Evolutionary conservation across 2,329 filamentous ascomycete species (phyloP).

Genomic region (Graphilbum ipis-grandicollis): DNA sequence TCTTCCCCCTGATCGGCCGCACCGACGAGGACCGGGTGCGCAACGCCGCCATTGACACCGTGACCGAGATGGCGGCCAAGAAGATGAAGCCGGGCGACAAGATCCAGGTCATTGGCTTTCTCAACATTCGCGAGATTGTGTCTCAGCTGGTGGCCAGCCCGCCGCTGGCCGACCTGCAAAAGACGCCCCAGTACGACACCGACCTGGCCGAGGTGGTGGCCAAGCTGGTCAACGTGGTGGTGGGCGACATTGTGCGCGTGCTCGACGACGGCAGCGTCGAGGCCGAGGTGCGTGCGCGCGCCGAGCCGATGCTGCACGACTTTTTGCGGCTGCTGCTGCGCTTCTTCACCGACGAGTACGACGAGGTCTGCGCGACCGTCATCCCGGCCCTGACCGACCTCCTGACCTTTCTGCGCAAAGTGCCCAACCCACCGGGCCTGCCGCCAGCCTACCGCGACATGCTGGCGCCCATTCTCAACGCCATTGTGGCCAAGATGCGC

Average conservation of each 20-base stretch:
- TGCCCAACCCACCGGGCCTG: conserved; percentile 55
- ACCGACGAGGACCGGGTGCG: conserved; percentile 62
- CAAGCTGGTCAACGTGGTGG: conserved; percentile 81
- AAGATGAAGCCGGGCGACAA: conserved; percentile 95
- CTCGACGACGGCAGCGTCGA: conserved; percentile 51
- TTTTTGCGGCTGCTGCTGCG: conserved; percentile 79
- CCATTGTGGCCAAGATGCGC: conserved; percentile 89
- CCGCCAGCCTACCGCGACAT: conserved; percentile 62
- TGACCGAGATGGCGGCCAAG: conserved; percentile 92
- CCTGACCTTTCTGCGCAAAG: conserved; percentile 74
- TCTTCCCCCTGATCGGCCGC: conserved; percentile 78
- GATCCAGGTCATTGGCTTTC: conserved; percentile 78
- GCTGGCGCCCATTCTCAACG: conserved; percentile 74
- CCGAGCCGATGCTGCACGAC: conserved; percentile 63
- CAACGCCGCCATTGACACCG: conserved; percentile 81
- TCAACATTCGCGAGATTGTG: conserved; percentile 75
- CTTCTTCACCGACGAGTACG: conserved; percentile 95
- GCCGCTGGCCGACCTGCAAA: conserved; percentile 59
- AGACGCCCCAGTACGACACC: conserved; percentile 78
- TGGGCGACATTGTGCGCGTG: conserved; percentile 73
- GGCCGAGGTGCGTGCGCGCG: conserved; percentile 50
- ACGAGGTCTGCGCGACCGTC: conserved; percentile 92
- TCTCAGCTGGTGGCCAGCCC: conserved; percentile 73
- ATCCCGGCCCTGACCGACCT: conserved; percentile 88
- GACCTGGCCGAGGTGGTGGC: conserved; percentile 91